phyloP scores from a whole-genome alignment of 2,329 filamentous ascomycete species.

The Monilinia polystroma region DNA sequence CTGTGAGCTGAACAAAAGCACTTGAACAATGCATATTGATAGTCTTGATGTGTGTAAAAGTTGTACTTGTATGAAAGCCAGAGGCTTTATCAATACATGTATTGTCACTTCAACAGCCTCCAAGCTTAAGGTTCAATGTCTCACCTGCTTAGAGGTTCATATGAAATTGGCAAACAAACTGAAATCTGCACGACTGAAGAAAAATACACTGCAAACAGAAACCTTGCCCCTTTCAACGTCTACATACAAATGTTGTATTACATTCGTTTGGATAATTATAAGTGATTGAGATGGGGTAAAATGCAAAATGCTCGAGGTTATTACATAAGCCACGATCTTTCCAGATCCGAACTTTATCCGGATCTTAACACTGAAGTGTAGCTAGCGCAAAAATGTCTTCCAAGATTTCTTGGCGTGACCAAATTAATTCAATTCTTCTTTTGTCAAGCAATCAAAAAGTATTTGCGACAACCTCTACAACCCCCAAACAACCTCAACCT shows the following conservation, averaged over 20 bases:
- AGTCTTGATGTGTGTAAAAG: not conserved
- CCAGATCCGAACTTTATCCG: not conserved
- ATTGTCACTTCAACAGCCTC: not conserved
- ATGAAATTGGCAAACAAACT: not conserved
- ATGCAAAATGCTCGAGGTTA: no score
- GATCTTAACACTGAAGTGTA: not conserved
- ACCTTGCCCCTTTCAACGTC: not conserved
- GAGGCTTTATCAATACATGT: not conserved
- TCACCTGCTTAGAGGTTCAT: constrained; percentile 14
- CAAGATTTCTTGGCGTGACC: constrained; percentile 13
- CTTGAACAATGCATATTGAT: constrained; percentile 6
- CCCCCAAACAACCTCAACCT: no score
- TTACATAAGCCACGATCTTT: not conserved
- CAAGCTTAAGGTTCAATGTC: not conserved
- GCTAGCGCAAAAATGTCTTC: constrained; percentile 12
- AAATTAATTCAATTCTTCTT: constrained; percentile 17
- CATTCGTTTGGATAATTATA: not conserved
- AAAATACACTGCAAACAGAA: not conserved
- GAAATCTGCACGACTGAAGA: not conserved
- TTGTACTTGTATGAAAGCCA: not conserved
- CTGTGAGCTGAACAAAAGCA: not conserved
- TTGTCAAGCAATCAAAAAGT: not conserved
- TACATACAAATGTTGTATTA: not conserved
- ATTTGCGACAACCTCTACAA: constrained; percentile 8
- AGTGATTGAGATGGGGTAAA: not conserved